phyloP scores from a whole-genome alignment of 176 grass and related monocot species.

The Rhipidocladum racemiflorum region DNA sequence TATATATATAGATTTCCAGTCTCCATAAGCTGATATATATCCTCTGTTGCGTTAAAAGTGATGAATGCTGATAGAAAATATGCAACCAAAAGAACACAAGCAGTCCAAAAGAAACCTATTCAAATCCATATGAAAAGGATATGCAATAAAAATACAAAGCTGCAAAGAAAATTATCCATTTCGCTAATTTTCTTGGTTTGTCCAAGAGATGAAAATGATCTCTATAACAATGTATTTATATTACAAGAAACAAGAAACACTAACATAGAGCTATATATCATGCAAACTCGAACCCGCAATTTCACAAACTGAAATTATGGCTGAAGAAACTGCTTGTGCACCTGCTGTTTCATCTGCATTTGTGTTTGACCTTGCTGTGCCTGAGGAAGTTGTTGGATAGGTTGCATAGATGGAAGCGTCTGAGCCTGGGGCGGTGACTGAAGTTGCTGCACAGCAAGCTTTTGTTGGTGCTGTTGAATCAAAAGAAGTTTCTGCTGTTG shows the following conservation, averaged over 20 bases:
- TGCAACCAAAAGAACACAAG: background rate
- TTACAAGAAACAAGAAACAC: background rate
- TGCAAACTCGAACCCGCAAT: constrained; percentile 1
- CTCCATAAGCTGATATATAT: background rate
- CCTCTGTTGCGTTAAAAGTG: background rate
- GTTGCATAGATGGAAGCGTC: constrained; percentile 49
- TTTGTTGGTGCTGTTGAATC: constrained; percentile 93
- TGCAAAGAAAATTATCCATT: background rate
- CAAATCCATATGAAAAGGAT: background rate
- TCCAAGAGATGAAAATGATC: background rate
- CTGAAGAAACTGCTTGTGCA: constrained; percentile 43
- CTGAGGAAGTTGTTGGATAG: constrained; percentile 60
- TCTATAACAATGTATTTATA: background rate
- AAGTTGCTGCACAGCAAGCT: constrained; percentile 75
- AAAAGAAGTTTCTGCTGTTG: constrained; percentile 85
- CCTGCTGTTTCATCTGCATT: constrained; percentile 76
- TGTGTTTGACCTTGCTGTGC: constrained; percentile 71
- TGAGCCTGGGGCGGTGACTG: constrained; percentile 69
- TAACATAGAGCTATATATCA: background rate
- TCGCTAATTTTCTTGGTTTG: constrained; percentile 3
- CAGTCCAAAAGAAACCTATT: background rate
- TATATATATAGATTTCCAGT: background rate
- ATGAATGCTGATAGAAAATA: background rate
- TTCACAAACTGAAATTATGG: constrained; percentile 29
- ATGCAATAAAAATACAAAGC: background rate